Conservation (phyloP, 352 stramenopile species). For the Phytophthora pseudosyringae region DNA sequence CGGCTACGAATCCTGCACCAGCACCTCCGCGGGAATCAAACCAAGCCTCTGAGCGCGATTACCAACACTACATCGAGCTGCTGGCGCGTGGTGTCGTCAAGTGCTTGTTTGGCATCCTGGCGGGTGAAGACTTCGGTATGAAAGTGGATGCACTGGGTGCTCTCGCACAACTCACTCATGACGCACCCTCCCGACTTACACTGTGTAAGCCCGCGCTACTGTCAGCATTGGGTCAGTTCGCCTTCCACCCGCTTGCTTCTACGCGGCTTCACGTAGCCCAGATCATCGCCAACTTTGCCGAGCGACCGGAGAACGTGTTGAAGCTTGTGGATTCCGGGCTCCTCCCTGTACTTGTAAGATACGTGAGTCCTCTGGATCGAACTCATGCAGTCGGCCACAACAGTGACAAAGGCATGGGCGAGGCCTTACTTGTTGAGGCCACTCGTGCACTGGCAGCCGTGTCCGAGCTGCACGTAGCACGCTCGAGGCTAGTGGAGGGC, state of each 20-base stretch:
- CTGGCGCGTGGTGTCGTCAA: slow-evolving; percentile 74
- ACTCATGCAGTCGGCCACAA: slow-evolving; percentile 19
- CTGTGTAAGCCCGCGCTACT: slow-evolving; percentile 76
- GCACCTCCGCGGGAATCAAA: background rate
- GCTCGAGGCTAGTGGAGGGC: slow-evolving; percentile 63
- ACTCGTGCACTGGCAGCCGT: slow-evolving; percentile 67
- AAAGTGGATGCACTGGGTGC: slow-evolving; percentile 73
- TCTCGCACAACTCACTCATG: slow-evolving; percentile 70
- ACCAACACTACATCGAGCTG: slow-evolving; percentile 78
- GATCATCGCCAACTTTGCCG: slow-evolving; percentile 81
- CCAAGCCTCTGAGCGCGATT: slow-evolving; percentile 43
- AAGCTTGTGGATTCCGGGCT: slow-evolving; percentile 78
- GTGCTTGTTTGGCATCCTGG: slow-evolving; percentile 72
- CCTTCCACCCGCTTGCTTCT: slow-evolving; percentile 64
- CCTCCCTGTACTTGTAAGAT: slow-evolving; percentile 70
- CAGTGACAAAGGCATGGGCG: slow-evolving; percentile 27
- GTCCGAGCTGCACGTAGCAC: slow-evolving; percentile 64
- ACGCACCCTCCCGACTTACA: slow-evolving; percentile 65
- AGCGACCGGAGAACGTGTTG: slow-evolving; percentile 70
- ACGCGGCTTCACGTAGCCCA: slow-evolving; percentile 69
- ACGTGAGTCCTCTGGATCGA: slow-evolving; percentile 56
- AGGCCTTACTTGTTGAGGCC: slow-evolving; percentile 60
- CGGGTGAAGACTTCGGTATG: slow-evolving; percentile 73
- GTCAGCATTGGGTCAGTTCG: slow-evolving; percentile 63
- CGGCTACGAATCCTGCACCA: background rate